Evolutionary conservation across 2,329 filamentous ascomycete genomes (phyloP), one percentile per base, ranked within the genome.

Genomic region (Metarhizium sp.): DNA sequence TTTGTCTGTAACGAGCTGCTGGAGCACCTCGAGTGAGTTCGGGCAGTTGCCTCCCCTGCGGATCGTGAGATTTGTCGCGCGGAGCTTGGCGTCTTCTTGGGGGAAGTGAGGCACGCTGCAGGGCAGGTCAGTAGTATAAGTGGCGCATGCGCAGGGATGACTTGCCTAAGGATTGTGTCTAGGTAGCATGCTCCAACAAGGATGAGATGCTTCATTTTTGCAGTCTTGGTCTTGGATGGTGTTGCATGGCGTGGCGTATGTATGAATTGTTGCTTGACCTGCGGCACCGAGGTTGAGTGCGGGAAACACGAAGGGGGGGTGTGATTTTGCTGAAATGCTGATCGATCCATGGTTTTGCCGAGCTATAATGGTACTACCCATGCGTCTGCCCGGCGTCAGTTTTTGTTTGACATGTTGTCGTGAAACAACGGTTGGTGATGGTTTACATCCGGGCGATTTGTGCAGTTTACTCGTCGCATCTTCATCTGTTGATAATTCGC

Each of bases 1-100:
- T 47, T 29, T 51, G 14, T 14, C 29, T 18, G 13, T n/a, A 54
- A 83, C 63, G 18, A 88, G 75, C 66, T 90, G 85, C 58, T 82
- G 77, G 30, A 91, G 72, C 8, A 91, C 86, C 65, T 90, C 79
- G 38, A 90, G 77, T 3, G 81, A 80, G 66, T 91, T 91, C 29
- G 84, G 79, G 59, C 84, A 84, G 67, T 91, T 92, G 36, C 87
- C 87, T 53, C 88, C 87, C 30, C 86, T 79, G 34, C 87, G 80
- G 47, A 78, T 77, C 40, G 73, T 70, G 54, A 87, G 66, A 29
- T 65, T 74, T 2, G 79, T 79, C 18, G 87, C 86, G 36, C 87
- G 84, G 45, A 88, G 74, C 69, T 91, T 91, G 50, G 82, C 78
- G 72, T 92, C 87, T 71, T 91, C 87, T 6, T 70, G 69, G 1